These are phyloP conservation scores for Phytophthora citrophthora DNA, from an alignment of 352 stramenopile genomes.

Conservation along the genomic window DNA sequence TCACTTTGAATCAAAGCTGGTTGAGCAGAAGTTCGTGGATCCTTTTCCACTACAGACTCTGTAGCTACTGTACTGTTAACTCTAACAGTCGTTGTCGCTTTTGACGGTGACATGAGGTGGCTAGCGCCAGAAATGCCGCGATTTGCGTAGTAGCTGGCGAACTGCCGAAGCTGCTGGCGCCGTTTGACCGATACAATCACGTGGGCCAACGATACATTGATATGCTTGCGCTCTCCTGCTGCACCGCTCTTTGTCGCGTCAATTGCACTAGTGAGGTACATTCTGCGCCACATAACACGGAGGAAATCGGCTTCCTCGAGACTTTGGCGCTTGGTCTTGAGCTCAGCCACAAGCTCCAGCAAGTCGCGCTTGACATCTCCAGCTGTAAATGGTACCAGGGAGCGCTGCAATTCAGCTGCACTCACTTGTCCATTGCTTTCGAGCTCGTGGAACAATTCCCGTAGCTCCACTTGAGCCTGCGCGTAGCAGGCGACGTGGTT, in stretches of 20 bases:
- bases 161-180: constrained; percentile 66
- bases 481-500: constrained; percentile 48
- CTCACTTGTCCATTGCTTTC: constrained; percentile 56
- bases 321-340: constrained; percentile 43
- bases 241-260: constrained; percentile 30
- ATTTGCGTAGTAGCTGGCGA: constrained; percentile 71
- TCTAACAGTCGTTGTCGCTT: background rate
- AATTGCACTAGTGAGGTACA: constrained; percentile 62
- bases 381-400: constrained; percentile 63
- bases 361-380: constrained; percentile 64
- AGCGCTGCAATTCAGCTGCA: constrained; percentile 46
- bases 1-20: too few relatives aligned
- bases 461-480: constrained; percentile 58
- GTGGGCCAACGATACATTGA: constrained; percentile 69
- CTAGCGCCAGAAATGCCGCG: constrained; percentile 69
- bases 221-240: constrained; percentile 14
- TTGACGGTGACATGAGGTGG: constrained; percentile 35
- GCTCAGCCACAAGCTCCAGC: constrained; percentile 57
- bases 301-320: constrained; percentile 73
- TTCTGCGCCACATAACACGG: constrained; percentile 65
- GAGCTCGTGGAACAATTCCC: constrained; percentile 66
- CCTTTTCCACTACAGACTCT: constrained; percentile 1
- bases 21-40: too few relatives aligned
- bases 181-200: constrained; percentile 80
- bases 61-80: background rate